Evolutionary conservation across 805 yeast genomes (phyloP).

Genomic region (Grigorovia yakushimaensis): DNA sequence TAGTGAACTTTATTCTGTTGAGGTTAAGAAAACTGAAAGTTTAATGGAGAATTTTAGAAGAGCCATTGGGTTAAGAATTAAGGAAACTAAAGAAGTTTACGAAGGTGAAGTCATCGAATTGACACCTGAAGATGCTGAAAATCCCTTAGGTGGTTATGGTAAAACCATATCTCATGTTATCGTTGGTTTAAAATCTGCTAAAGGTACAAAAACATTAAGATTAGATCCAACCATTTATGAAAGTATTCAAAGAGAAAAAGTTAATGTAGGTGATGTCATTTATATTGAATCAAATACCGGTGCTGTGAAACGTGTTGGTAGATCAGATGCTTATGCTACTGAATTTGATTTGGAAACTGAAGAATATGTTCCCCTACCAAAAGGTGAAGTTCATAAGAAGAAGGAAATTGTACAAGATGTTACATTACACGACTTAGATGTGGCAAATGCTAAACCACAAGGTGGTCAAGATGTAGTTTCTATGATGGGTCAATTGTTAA

Average conservation of each 20-base stretch:
- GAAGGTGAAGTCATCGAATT: conserved; percentile 97
- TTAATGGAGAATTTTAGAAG: conserved; percentile 93
- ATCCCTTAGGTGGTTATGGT: conserved; percentile 96
- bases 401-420: conserved; percentile 97
- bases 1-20: conserved; percentile 88
- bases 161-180: conserved; percentile 91
- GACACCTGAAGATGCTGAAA: conserved; percentile 92
- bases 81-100: conserved; percentile 94
- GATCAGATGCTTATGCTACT: conserved; percentile 97
- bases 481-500: conserved; percentile 93
- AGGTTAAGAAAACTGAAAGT: conserved; percentile 92
- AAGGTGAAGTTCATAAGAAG: conserved; percentile 97
- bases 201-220: conserved; percentile 81
- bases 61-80: conserved; percentile 91
- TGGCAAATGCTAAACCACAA: conserved; percentile 90
- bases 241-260: conserved; percentile 88
- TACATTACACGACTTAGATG: conserved; percentile 90
- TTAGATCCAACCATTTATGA: conserved; percentile 91
- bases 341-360: conserved; percentile 98
- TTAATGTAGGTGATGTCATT: conserved; percentile 91
- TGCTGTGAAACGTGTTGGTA: conserved; percentile 91
- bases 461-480: conserved; percentile 96
- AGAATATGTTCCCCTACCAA: conserved; percentile 96
- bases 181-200: conserved; percentile 85
- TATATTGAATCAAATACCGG: conserved; percentile 97